Percentiles rank a stretch among this genome's conserved stretches.
Conservation (phyloP, 352 stramenopile species). For the Elongisporangium undulatum region DNA sequence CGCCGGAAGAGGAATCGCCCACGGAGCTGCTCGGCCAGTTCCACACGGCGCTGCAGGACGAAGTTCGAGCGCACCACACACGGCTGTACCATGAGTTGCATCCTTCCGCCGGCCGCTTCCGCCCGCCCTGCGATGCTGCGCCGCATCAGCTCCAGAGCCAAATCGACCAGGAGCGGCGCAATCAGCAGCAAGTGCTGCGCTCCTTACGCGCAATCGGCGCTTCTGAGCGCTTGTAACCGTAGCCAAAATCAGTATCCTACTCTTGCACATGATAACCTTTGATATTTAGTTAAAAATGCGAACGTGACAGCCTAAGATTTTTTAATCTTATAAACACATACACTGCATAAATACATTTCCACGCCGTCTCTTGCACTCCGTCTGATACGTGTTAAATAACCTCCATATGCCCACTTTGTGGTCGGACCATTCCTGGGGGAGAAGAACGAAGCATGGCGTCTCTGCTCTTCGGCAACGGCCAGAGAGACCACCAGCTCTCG, state of each 20-base stretch:
- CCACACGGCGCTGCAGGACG: conserved; percentile 15
- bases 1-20: background rate
- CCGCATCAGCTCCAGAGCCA: conserved; percentile 14
- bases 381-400: background rate
- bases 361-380: background rate
- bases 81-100: conserved; percentile 32
- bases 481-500: background rate
- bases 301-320: too few species aligned
- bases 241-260: background rate
- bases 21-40: conserved; percentile 13
- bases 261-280: background rate
- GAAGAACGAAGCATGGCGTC: background rate
- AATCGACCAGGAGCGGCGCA: conserved; percentile 26
- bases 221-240: background rate
- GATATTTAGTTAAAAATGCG: too few species aligned
- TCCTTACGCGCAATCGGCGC: conserved; percentile 4
- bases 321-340: background rate
- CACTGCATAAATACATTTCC: background rate
- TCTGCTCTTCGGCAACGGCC: conserved; percentile 11
- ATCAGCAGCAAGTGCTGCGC: conserved; percentile 28
- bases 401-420: background rate
- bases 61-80: conserved; percentile 27
- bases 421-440: background rate
- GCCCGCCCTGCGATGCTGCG: conserved; percentile 19
- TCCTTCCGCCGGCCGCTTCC: conserved; percentile 20